Base-by-base conservation (phyloP, 2,329 filamentous ascomycete species). In the Xylaria sp. region DNA sequence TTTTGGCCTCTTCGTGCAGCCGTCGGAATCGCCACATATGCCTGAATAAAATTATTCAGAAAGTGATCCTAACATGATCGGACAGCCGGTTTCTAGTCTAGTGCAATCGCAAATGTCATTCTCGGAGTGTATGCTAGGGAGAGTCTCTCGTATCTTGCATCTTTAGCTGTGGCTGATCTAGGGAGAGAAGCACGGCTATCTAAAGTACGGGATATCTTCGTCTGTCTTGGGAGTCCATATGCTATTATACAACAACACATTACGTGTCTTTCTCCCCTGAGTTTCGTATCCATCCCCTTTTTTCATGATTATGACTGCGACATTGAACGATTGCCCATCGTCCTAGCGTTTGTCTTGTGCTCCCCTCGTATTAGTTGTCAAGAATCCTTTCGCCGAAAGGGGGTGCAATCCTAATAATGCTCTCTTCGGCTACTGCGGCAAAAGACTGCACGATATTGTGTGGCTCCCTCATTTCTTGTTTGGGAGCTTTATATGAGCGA, bases 401-500 rank as follows among this genome's bases (percentile, higher is more conserved):
- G 11, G 3, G 6, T n/a, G 22, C 11, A 2, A 17, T 31, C n/a
- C 13, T 38, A 38, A 13, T 13, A 45, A 54, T 20, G 13, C 17
- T 11, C 33, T 47, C 5, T 20, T 5, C 36, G 36, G 38, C 54
- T 45, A 53, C 47, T 22, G 20, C 3, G 50, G 50, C 17, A 5
- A n/a, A 54, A 39, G 20, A 25, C 22, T 27, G 5, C 20, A 36
- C 38, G 5, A 3, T 22, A 11, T 49, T 17, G 31, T 15, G 10
- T 3, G 31, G 1, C 22, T 49, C 29, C 7, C 15, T 44, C 17
- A 17, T 31, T 65, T 36, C n/a, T 10, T 25, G 2, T 6, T 29
- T 15, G 17, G 13, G 9, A 61, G 55, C 50, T 49, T 47, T 6
- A 9, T 54, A 33, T 42, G n/a, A 61, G 49, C 15, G 17, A 47